phyloP scores from a whole-genome alignment of 768 basidiomycete genomes.

The Psilocybe azurescens region DNA sequence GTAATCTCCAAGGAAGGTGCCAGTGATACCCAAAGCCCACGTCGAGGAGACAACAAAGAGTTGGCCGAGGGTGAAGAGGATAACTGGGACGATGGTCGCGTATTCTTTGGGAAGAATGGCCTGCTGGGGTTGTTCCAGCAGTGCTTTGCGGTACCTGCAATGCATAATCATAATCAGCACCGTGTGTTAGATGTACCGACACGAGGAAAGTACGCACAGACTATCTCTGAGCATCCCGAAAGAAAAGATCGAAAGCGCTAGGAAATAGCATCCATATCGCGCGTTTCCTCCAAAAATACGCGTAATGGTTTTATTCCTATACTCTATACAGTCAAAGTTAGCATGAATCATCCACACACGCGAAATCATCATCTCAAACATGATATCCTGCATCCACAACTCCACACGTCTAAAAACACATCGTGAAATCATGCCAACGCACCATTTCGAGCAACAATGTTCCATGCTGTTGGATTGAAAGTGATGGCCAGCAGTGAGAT shows the following conservation, averaged over 20 bases:
- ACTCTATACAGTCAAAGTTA: slow-evolving; percentile 40
- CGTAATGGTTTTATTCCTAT: slow-evolving; percentile 87
- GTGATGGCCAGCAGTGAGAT: slow-evolving; percentile 70
- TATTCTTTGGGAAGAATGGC: slow-evolving; percentile 71
- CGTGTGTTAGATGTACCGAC: background rate
- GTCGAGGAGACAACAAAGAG: slow-evolving; percentile 88
- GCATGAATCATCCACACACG: background rate
- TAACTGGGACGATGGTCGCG: slow-evolving; percentile 61
- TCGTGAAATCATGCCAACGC: slow-evolving; percentile 28
- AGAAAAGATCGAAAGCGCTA: slow-evolving; percentile 83
- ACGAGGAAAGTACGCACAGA: slow-evolving; percentile 57
- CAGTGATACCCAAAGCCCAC: slow-evolving; percentile 90
- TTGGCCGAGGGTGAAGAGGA: slow-evolving; percentile 75
- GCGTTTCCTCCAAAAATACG: slow-evolving; percentile 79
- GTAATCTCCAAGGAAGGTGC: slow-evolving; percentile 89
- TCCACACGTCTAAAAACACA: slow-evolving; percentile 4
- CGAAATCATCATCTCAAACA: background rate
- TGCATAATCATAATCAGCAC: background rate
- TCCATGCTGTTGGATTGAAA: slow-evolving; percentile 97
- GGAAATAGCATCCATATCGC: slow-evolving; percentile 82
- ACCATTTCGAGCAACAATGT: slow-evolving; percentile 94
- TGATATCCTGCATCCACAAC: background rate
- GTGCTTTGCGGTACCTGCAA: slow-evolving; percentile 74
- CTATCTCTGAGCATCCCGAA: slow-evolving; percentile 87
- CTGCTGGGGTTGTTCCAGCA: slow-evolving; percentile 75